Conservation (phyloP, 2,329 filamentous ascomycete genomes). For the Aspergillus glaucus region DNA sequence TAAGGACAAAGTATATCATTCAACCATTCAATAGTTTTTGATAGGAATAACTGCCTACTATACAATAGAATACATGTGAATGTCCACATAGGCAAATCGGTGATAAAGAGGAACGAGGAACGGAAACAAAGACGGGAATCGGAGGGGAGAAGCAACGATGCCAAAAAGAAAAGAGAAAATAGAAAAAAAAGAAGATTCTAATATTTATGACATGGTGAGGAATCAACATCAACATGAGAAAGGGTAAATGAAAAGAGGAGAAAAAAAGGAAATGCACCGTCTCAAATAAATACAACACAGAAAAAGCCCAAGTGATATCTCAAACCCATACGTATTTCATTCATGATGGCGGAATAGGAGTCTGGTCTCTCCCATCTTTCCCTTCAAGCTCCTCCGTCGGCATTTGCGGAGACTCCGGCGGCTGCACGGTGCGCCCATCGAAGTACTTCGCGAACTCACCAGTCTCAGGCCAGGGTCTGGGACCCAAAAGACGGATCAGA, state of each 20-base stretch:
- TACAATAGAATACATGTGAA: slow-evolving; percentile 21
- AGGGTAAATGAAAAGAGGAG: slow-evolving; percentile 19
- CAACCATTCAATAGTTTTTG: neutral
- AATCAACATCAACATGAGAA: slow-evolving; percentile 5
- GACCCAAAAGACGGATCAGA: slow-evolving; percentile 80
- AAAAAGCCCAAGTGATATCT: slow-evolving; percentile 14
- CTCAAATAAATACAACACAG: slow-evolving; percentile 26
- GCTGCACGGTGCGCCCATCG: slow-evolving; percentile 50
- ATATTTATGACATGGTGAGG: slow-evolving; percentile 18
- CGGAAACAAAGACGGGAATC: slow-evolving; percentile 1
- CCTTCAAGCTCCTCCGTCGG: slow-evolving; percentile 41
- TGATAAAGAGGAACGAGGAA: neutral
- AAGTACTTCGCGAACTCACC: slow-evolving; percentile 97
- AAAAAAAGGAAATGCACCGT: slow-evolving; percentile 17
- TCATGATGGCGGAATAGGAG: slow-evolving; percentile 20
- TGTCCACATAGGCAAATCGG: slow-evolving; percentile 3
- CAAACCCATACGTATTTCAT: slow-evolving; percentile 3
- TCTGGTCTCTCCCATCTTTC: slow-evolving; percentile 32
- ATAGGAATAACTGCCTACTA: slow-evolving; percentile 16
- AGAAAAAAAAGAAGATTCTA: slow-evolving; percentile 12
- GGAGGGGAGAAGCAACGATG: slow-evolving; percentile 1
- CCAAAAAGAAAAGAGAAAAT: slow-evolving; percentile 1
- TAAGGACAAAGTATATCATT: neutral
- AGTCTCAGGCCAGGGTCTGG: slow-evolving; percentile 73
- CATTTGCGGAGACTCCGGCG: slow-evolving; percentile 29